Evolutionary conservation across 352 stramenopile species (phyloP), one percentile per base, ranked within the genome.

Genomic region (Pythium folliculosum): DNA sequence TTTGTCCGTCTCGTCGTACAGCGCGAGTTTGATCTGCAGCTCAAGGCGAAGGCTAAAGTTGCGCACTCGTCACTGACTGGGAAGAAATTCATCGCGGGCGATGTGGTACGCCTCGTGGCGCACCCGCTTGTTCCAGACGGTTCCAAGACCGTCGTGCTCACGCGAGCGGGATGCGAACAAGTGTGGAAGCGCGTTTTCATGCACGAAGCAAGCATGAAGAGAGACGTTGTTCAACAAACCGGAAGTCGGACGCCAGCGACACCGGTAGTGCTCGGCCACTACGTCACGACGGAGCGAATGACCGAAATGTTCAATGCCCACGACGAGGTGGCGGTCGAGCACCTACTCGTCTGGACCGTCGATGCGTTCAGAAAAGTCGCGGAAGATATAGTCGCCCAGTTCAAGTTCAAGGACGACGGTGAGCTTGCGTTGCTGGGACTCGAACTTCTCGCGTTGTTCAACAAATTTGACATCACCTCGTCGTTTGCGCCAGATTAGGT

Each of bases 351-450:
- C 14, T 73, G 55, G 44, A 50, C 81, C 25, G 67, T 94, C 2
- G 61, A 88, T 25, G 35, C 73, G 0, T 91, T 92, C 40, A 68
- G 76, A 21, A 68, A 79, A 16, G 67, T 95, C 5, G 65, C 79
- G 4, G 82, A 92, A 54, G 84, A 95, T 47, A 91, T 93, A 43
- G 68, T 90, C 13, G 80, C 83, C 4, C 77, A 90, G 62, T 92
- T 88, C 73, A 95, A 95, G 52, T 91, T 84, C 71, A 89, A 90
- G 51, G 86, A 95, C 37, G 84, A 95, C 52, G 84, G 82, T 90
- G 22, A 32, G 37, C 6, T 62, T 9, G 12, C 23, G n/a, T 52
- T 19, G 40, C 9, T 5, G 2, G 4, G 12, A 40, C 35, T 1
- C 17, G 14, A 7, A 1, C 17, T 47, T 2, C 47, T 52, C 27